Evolutionary conservation across 331 rosid genomes (phyloP).

Genomic region (Stylosanthes scabra): DNA sequence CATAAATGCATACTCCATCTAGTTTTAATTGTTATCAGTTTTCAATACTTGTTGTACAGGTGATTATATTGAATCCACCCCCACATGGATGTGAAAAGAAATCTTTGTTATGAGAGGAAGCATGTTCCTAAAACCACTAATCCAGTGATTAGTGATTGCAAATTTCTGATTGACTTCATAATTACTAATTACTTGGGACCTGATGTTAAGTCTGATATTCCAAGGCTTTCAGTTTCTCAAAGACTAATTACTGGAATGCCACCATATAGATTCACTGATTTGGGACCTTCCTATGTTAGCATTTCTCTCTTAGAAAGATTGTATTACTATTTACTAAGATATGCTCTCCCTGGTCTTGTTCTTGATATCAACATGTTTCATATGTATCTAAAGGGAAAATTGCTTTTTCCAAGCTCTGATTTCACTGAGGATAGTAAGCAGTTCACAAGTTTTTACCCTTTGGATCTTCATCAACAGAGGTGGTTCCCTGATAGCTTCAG

Average conservation of each 20-base stretch:
- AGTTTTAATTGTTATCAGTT: not conserved
- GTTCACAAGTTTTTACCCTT: conserved; percentile 67
- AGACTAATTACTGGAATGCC: conserved; percentile 45
- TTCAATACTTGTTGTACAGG: conserved; percentile 9
- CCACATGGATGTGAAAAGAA: conserved; percentile 49
- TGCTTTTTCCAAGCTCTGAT: conserved; percentile 37
- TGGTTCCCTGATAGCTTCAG: conserved; percentile 77
- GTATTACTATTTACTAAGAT: conserved; percentile 58
- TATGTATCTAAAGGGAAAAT: conserved; percentile 63
- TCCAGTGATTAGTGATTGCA: conserved; percentile 35
- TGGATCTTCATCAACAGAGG: conserved; percentile 67
- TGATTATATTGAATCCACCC: conserved; percentile 2
- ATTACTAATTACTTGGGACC: conserved; percentile 70
- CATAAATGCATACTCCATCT: not conserved
- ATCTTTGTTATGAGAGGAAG: conserved; percentile 24
- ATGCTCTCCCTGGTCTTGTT: conserved; percentile 44
- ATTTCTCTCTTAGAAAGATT: conserved; percentile 64
- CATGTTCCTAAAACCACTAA: conserved; percentile 1
- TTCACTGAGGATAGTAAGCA: conserved; percentile 43
- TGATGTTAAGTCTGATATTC: conserved; percentile 58
- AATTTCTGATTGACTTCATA: conserved; percentile 63
- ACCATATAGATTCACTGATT: conserved; percentile 47
- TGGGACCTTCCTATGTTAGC: conserved; percentile 70
- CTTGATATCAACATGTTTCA: conserved; percentile 50
- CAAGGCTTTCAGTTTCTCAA: conserved; percentile 49